Evolutionary conservation across 1,284 basidiomycete genomes (phyloP).

Genomic region (Schizophyllum amplum): DNA sequence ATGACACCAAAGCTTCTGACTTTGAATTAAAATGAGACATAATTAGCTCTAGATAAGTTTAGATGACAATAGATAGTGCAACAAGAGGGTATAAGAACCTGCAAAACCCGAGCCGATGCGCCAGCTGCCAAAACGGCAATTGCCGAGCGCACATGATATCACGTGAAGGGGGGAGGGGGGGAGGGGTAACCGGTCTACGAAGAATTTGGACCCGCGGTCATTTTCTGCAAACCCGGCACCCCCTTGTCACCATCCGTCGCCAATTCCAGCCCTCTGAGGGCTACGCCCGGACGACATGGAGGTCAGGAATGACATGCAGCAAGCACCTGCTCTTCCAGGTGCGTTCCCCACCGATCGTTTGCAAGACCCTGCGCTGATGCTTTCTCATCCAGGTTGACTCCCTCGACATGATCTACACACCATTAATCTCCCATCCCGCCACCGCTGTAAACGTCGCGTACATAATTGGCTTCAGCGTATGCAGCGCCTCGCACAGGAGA

Average conservation of each 20-base stretch:
- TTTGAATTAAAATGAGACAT: no score
- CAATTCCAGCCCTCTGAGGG: slow-evolving; percentile 60
- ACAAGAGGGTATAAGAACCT: no score
- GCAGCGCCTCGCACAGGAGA: slow-evolving; percentile 45
- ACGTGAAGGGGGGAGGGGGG: no score
- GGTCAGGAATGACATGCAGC: slow-evolving; percentile 42
- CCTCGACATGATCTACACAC: slow-evolving; percentile 59
- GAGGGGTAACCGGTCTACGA: no score
- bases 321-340: slow-evolving; percentile 57
- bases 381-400: slow-evolving; percentile 41
- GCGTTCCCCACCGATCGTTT: neutral
- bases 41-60: no score
- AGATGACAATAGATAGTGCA: no score
- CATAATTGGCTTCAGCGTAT: slow-evolving; percentile 44
- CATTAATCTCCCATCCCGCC: slow-evolving; percentile 41
- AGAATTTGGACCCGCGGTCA: no score
- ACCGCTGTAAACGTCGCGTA: slow-evolving; percentile 42
- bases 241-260: slow-evolving; percentile 47
- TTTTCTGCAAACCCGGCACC: no score
- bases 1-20: no score
- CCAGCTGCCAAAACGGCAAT: no score
- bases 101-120: no score
- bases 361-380: neutral
- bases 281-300: slow-evolving; percentile 37
- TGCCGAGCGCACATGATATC: no score